Conservation (phyloP, 306 rosid genomes). For the Cucurbita argyrosperma region DNA sequence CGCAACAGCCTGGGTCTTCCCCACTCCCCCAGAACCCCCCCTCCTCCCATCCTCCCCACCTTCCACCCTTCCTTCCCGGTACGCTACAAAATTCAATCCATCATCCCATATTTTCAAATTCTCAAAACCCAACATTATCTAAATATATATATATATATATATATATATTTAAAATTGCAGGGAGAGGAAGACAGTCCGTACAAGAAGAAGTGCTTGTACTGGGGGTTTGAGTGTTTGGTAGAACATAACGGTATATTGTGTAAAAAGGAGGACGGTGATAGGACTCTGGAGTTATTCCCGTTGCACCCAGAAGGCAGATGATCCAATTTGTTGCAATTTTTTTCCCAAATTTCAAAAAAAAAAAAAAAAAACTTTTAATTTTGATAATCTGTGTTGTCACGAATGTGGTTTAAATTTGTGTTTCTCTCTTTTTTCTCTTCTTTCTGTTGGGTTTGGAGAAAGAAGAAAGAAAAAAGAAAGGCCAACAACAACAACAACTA, state of each 20-base stretch:
- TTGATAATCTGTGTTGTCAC: neutral
- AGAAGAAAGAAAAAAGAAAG: slow-evolving; percentile 30
- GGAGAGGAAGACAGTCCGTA: slow-evolving; percentile 56
- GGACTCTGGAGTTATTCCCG: slow-evolving; percentile 84
- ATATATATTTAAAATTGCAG: neutral
- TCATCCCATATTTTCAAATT: too few relatives aligned
- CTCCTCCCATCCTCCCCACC: slow-evolving; percentile 8
- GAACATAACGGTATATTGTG: slow-evolving; percentile 19
- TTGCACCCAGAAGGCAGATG: slow-evolving; percentile 80
- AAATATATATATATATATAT: too few relatives aligned
- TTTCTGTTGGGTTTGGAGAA: slow-evolving; percentile 36
- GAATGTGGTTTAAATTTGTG: slow-evolving; percentile 7
- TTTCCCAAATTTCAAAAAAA: too few relatives aligned
- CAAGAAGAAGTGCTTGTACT: slow-evolving; percentile 60
- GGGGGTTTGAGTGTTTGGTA: slow-evolving; percentile 53
- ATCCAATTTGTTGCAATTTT: slow-evolving; percentile 19
- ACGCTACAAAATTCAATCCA: neutral
- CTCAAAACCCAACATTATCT: too few relatives aligned
- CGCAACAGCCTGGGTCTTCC: slow-evolving; percentile 44
- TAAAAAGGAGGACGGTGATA: slow-evolving; percentile 34
- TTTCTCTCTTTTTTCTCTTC: slow-evolving; percentile 25
- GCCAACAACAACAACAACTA: neutral
- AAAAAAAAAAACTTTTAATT: neutral
- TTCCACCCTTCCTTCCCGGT: neutral
- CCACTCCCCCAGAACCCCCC: slow-evolving; percentile 39